Evolutionary conservation across 345 rosid genomes (phyloP), one percentile per base, ranked within the genome.

Genomic region (Boechera divaricarpa): DNA sequence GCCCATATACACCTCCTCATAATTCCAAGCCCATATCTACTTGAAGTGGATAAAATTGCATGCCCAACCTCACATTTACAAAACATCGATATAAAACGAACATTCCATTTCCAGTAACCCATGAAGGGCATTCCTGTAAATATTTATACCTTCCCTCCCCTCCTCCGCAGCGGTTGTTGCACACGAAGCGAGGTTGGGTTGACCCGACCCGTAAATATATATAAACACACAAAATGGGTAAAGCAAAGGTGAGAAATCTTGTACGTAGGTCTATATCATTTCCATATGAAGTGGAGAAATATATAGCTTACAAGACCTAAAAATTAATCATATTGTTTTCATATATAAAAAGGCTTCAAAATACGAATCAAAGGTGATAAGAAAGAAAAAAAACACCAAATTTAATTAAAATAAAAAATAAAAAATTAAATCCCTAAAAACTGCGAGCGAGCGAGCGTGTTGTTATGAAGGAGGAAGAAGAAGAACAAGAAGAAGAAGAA

Each of bases 221-320:
- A 72, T 21, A 59, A 9, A 69, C 0, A 51, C 63, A 60, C 36
- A 42, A 44, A 76, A 59, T 59, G 74, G 74, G 69, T 61, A 61
- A 69, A 62, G 75, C 64, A 42, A 15, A 63, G 59, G 59, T 54
- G 70, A 70, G 70, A 63, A 63, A 41, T 70, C 52, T 55, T 28
- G 63, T 55, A 77, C 80, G 80, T 63, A 55, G 65, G 80, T 63
- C 51, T 54, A 54, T 77, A 62, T 69, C 49, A 62, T 51, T 77
- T 77, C 57, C 58, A 77, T 69, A 70, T 55, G 56, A 42, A 62
- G 64, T 39, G 4, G 61, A 68, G 33, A 75, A 18, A 53, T 24
- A 54, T 26, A 10, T 26, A 49, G 51, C 66, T 44, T 64, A 35
- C 41, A 18, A 26, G 13, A 51, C 69, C 67, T 67, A 67, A 35